Evolutionary conservation across 2,329 filamentous ascomycete species (phyloP), one percentile per base, ranked within the genome.

Genomic region (Aspergillus sojae): DNA sequence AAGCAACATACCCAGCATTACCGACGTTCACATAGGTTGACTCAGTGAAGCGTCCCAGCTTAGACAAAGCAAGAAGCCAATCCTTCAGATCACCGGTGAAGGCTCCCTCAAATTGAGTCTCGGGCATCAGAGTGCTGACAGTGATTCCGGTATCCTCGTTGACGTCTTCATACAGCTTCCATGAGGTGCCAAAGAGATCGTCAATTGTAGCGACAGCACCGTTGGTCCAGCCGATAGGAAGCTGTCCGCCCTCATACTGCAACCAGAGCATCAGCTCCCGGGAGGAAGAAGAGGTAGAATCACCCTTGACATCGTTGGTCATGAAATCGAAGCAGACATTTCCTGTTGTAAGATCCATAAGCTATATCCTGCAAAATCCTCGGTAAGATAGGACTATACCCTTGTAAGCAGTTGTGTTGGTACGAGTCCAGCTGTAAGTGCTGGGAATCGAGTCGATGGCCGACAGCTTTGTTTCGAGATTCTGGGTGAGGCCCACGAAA

Each of bases 251-350:
- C n/a, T 79, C 78, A 60, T 78, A 81, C 30, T 78, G 74, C 2
- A 82, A 74, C 80, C 80, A 82, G 16, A 82, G 78, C 80, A 82
- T 82, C 28, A 80, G 72, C 63, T 82, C 79, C 61, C 80, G 79
- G 0, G 78, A 76, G 5, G 66, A 62, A 36, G 69, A 70, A 21
- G 76, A 79, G 4, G 80, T 81, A 1, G 75, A 79, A 70, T 82
- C 80, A 50, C 78, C 79, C 55, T 80, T 76, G 10, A 75, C 78
- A 66, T 79, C 74, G 21, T 77, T 79, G 6, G 78, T 80, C 77
- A 82, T 81, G 71, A 82, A 81, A 65, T 81, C 79, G 70, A 79
- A 80, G 63, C 74, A 76, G 55, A 81, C 74, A 64, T 81, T 81
- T 32, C 64, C 64, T 66, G 4, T 41, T 32, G 19, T 3, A 9